phyloP scores from a whole-genome alignment of 208 protist species.

The Leishmania guyanensis region DNA sequence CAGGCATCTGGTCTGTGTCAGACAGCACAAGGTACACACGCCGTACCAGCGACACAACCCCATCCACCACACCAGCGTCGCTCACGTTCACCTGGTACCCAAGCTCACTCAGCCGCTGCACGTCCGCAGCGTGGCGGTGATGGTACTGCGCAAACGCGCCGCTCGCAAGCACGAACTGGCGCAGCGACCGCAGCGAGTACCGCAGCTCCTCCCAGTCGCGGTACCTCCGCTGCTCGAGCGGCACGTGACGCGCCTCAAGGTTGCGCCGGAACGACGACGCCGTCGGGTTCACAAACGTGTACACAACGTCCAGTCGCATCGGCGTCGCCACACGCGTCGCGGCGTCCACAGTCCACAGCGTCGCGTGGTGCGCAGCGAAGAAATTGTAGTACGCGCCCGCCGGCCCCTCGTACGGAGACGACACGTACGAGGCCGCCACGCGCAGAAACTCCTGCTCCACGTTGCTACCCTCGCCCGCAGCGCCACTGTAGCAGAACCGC shows the following conservation, averaged over 20 bases:
- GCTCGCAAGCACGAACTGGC: slow-evolving; percentile 30
- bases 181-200: slow-evolving; percentile 51
- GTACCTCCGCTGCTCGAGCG: slow-evolving; percentile 29
- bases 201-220: slow-evolving; percentile 65
- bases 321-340: slow-evolving; percentile 28
- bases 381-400: slow-evolving; percentile 41
- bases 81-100: slow-evolving; percentile 30
- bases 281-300: slow-evolving; percentile 58
- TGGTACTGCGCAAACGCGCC: slow-evolving; percentile 30
- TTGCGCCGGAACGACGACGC: slow-evolving; percentile 36
- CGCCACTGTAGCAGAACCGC: slow-evolving; percentile 28
- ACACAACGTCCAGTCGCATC: slow-evolving; percentile 55
- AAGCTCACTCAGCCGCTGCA: slow-evolving; percentile 22
- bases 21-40: slow-evolving; percentile 44
- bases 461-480: neutral
- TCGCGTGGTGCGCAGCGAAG: slow-evolving; percentile 36
- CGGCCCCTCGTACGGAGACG: slow-evolving; percentile 21
- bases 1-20: slow-evolving; percentile 41
- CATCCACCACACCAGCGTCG: slow-evolving; percentile 15
- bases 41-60: slow-evolving; percentile 29
- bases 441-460: slow-evolving; percentile 32
- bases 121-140: slow-evolving; percentile 24
- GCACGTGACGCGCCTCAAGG: slow-evolving; percentile 30
- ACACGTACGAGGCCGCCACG: slow-evolving; percentile 37
- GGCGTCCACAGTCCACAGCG: slow-evolving; percentile 45